phyloP scores from a whole-genome alignment of 2,329 filamentous ascomycete species.

The Microcyclosporella mali region DNA sequence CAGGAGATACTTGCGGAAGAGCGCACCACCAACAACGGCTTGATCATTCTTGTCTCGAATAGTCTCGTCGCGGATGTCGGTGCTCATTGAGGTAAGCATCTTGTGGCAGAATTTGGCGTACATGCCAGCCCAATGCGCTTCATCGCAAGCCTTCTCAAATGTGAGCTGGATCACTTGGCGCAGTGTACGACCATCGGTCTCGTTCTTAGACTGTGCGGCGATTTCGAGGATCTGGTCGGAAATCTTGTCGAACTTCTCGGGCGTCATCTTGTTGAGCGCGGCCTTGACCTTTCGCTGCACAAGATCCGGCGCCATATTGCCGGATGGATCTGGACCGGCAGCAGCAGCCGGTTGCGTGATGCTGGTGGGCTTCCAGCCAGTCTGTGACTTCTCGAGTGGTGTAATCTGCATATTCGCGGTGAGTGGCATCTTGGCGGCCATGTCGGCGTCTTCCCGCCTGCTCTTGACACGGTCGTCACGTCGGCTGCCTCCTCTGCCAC shows the following conservation, averaged over 20 bases:
- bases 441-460: conserved; percentile 57
- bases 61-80: conserved; percentile 90
- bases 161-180: conserved; percentile 98
- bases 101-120: conserved; percentile 98
- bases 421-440: conserved; percentile 84
- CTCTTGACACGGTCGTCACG: conserved; percentile 46
- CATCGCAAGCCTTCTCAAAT: conserved; percentile 97
- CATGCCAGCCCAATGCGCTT: conserved; percentile 97
- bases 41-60: conserved; percentile 86
- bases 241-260: conserved; percentile 96
- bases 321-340: conserved; percentile 38
- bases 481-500: conserved; percentile 61
- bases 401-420: conserved; percentile 77
- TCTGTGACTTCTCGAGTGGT: conserved; percentile 64
- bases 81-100: conserved; percentile 92
- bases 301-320: conserved; percentile 76
- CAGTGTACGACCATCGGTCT: conserved; percentile 86
- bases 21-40: conserved; percentile 80
- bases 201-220: conserved; percentile 89
- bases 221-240: conserved; percentile 88
- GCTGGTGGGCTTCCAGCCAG: conserved; percentile 85
- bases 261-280: conserved; percentile 98
- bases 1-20: conserved; percentile 97
- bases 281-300: conserved; percentile 99
- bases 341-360: conserved; percentile 47